phyloP scores from a whole-genome alignment of 495 filamentous ascomycete genomes.

The Penicillium atrosanguineum region DNA sequence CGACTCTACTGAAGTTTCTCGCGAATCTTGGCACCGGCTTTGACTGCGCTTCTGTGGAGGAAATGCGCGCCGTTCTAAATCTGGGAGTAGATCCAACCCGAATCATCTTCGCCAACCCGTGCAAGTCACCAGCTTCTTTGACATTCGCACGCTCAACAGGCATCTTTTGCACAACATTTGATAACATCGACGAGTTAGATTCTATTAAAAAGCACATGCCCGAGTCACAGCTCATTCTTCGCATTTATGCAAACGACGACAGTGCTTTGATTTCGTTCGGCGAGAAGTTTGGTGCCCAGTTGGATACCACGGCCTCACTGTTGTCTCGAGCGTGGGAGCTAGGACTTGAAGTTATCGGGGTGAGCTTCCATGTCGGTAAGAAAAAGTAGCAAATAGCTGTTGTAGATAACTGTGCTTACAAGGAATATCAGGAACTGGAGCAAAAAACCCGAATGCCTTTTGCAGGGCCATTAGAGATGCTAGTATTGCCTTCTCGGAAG shows the following conservation, averaged over 20 bases:
- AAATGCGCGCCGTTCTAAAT: constrained; percentile 25
- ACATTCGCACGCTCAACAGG: constrained; percentile 18
- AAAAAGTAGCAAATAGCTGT: not conserved
- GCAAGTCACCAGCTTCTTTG: constrained; percentile 25
- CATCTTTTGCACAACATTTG: constrained; percentile 30
- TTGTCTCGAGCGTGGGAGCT: constrained; percentile 24
- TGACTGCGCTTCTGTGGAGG: constrained; percentile 34
- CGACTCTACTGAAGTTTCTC: constrained; percentile 23
- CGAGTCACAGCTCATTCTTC: constrained; percentile 24
- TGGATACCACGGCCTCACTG: constrained; percentile 16
- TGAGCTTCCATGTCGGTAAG: constrained; percentile 39
- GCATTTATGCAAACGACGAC: constrained; percentile 30
- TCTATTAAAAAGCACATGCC: constrained; percentile 27
- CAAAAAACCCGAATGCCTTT: constrained; percentile 21
- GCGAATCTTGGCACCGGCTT: constrained; percentile 26
- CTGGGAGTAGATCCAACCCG: constrained; percentile 28
- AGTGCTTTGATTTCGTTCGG: constrained; percentile 21
- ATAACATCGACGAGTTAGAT: constrained; percentile 35
- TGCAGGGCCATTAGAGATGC: constrained; percentile 26
- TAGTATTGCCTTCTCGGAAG: constrained; percentile 7
- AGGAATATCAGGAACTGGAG: constrained; percentile 20
- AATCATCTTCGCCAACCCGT: constrained; percentile 36
- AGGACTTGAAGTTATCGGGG: constrained; percentile 26
- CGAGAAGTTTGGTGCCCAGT: constrained; percentile 31
- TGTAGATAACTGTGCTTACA: not conserved